A percentile compares a stretch with the other conserved stretches of the same genome.
These are phyloP conservation scores for Sporothrix euskadiensis DNA, from an alignment of 2,329 filamentous ascomycete species.

Conservation along the genomic window DNA sequence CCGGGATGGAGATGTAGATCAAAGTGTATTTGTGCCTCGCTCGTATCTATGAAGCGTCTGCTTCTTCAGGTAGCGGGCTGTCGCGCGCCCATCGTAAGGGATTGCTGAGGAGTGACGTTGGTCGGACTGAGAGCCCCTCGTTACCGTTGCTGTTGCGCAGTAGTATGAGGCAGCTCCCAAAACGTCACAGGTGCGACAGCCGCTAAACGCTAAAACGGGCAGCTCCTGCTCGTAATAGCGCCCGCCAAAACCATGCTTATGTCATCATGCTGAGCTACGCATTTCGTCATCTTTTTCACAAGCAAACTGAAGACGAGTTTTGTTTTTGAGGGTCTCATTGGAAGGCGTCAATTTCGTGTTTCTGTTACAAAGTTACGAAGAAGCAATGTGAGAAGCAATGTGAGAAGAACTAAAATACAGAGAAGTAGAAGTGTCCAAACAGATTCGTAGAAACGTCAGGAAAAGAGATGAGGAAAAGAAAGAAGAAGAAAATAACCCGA, in stretches of 20 bases:
- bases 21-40: neutral
- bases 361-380: neutral
- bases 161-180: neutral
- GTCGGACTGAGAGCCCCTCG: neutral
- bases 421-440: neutral
- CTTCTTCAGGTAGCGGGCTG: neutral
- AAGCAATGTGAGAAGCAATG: neutral
- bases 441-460: neutral
- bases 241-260: neutral
- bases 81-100: neutral
- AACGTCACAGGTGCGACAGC: neutral
- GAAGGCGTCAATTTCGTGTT: constrained; percentile 12
- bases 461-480: neutral
- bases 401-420: neutral
- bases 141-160: neutral
- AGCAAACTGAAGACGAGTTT: neutral
- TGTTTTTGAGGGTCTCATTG: neutral
- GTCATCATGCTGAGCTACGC: neutral
- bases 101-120: neutral
- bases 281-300: neutral
- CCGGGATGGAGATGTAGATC: neutral
- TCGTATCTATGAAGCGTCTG: neutral
- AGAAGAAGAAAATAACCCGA: neutral
- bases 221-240: neutral
- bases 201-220: constrained; percentile 9